phyloP scores from a whole-genome alignment of 2,329 filamentous ascomycete species.

The Davidsoniella eucalypti region DNA sequence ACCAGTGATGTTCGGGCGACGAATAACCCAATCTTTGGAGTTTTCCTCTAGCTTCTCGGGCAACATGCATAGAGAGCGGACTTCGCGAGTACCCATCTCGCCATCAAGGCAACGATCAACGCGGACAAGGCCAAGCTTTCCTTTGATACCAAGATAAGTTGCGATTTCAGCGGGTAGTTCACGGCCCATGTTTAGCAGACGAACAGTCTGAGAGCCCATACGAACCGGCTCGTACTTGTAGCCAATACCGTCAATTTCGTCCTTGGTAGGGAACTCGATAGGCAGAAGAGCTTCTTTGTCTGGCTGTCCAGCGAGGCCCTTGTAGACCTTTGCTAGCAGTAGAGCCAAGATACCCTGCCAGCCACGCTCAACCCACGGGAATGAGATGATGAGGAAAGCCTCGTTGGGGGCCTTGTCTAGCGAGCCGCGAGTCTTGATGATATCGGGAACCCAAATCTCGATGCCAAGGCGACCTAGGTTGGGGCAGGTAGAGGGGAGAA shows the following conservation, averaged over 20 bases:
- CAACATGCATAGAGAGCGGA: slow-evolving; percentile 9
- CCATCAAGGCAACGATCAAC: slow-evolving; percentile 27
- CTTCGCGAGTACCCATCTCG: slow-evolving; percentile 5
- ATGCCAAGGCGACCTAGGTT: slow-evolving; percentile 50
- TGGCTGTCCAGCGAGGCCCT: slow-evolving; percentile 32
- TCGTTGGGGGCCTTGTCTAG: slow-evolving; percentile 24
- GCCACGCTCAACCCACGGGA: slow-evolving; percentile 37
- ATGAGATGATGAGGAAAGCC: slow-evolving; percentile 48
- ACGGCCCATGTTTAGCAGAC: slow-evolving; percentile 37
- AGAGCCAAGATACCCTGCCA: slow-evolving; percentile 29
- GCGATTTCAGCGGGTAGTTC: slow-evolving; percentile 47
- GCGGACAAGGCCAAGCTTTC: slow-evolving; percentile 51
- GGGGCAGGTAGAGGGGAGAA: slow-evolving; percentile 5
- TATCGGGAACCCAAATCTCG: slow-evolving; percentile 54
- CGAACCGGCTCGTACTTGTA: slow-evolving; percentile 45
- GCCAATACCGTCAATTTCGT: slow-evolving; percentile 38
- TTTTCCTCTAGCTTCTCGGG: slow-evolving; percentile 7
- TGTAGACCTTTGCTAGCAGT: slow-evolving; percentile 34
- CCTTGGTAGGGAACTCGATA: slow-evolving; percentile 39
- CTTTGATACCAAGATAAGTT: slow-evolving; percentile 49
- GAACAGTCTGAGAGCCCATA: slow-evolving; percentile 45
- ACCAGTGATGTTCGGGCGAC: slow-evolving; percentile 11
- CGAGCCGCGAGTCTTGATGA: slow-evolving; percentile 33
- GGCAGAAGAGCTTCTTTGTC: slow-evolving; percentile 52
- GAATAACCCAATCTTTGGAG: slow-evolving; percentile 13